These are phyloP conservation scores for Nannizziopsis arthrosporioides DNA, from an alignment of 2,329 filamentous ascomycete genomes.

Conservation along the genomic window DNA sequence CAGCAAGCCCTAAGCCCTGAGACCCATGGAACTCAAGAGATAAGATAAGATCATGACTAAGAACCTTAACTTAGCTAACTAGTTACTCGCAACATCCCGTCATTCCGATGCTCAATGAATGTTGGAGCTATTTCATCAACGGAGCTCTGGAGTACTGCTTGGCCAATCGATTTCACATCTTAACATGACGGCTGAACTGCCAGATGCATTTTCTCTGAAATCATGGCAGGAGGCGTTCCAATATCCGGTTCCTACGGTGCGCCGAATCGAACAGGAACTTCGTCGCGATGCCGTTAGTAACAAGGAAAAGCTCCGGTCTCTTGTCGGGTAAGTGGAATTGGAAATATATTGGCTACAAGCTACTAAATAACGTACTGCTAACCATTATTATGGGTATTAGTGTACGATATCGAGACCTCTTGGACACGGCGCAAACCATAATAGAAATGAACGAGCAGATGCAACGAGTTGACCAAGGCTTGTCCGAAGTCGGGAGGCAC, in stretches of 20 bases:
- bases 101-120: background rate
- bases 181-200: conserved; percentile 41
- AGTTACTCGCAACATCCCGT: background rate
- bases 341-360: background rate
- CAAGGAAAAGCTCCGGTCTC: conserved; percentile 52
- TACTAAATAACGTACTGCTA: too few species aligned
- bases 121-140: background rate
- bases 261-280: conserved; percentile 53
- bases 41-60: background rate
- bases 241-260: conserved; percentile 51
- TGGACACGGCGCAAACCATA: conserved; percentile 88
- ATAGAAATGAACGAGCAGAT: conserved; percentile 77
- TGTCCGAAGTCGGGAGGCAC: conserved; percentile 60
- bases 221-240: conserved; percentile 59
- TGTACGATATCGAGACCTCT: conserved; percentile 69
- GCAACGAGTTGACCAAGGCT: conserved; percentile 56
- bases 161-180: background rate
- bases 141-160: background rate
- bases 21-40: background rate
- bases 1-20: background rate
- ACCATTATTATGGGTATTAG: conserved; percentile 25
- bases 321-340: conserved; percentile 47
- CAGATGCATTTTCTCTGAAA: conserved; percentile 45
- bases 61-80: background rate
- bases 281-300: conserved; percentile 51